Evolutionary conservation across 805 yeast genomes (phyloP).

Genomic region (Scheffersomyces amazonensis): DNA sequence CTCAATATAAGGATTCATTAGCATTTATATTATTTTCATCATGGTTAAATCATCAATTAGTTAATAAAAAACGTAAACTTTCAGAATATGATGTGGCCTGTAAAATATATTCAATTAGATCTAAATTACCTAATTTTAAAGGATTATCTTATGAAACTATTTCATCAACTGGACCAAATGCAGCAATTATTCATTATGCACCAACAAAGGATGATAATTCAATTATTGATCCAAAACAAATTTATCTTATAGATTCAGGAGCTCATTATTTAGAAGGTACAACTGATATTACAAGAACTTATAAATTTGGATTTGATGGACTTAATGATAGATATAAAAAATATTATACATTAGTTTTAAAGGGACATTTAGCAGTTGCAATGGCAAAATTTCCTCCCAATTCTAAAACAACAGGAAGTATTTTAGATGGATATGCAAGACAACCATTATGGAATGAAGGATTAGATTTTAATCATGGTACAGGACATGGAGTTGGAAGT

Average conservation of each 20-base stretch:
- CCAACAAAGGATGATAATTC: constrained; percentile 61
- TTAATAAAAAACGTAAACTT: constrained; percentile 37
- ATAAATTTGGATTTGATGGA: constrained; percentile 51
- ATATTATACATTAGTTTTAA: constrained; percentile 80
- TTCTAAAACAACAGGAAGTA: constrained; percentile 67
- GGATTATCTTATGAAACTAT: constrained; percentile 77
- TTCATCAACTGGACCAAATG: constrained; percentile 72
- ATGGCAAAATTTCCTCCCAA: constrained; percentile 67
- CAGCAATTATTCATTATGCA: constrained; percentile 72
- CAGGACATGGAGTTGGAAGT: constrained; percentile 97
- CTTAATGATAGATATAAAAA: constrained; percentile 55
- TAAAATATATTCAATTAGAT: constrained; percentile 55
- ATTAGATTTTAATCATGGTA: constrained; percentile 86
- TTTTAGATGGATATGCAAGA: constrained; percentile 80
- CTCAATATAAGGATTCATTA: constrained; percentile 83
- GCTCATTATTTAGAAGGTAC: constrained; percentile 93
- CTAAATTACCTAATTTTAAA: constrained; percentile 50
- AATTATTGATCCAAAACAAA: constrained; percentile 60
- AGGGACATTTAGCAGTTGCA: constrained; percentile 89
- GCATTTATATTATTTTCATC: constrained; percentile 72
- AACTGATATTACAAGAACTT: constrained; percentile 90
- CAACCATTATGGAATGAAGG: constrained; percentile 81
- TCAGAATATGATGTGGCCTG: constrained; percentile 67
- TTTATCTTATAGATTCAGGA: constrained; percentile 85
- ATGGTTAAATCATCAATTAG: constrained; percentile 68